Evolutionary conservation across 768 basidiomycete genomes (phyloP).

Genomic region (Naganishia onofrii): DNA sequence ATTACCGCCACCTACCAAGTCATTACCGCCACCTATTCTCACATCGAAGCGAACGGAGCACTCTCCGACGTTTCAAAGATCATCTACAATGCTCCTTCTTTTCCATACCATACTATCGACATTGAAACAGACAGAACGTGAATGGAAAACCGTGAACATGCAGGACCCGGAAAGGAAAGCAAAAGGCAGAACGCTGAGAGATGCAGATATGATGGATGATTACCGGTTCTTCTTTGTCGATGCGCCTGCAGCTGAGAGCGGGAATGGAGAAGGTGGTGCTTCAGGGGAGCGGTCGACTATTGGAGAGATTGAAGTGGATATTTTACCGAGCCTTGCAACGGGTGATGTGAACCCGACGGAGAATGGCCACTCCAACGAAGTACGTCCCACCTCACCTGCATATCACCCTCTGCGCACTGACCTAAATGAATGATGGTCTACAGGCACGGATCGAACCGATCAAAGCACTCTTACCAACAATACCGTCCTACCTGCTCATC

Average conservation of each 20-base stretch:
- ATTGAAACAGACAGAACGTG: conserved; percentile 24
- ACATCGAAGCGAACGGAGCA: conserved; percentile 26
- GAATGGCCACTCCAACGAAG: conserved; percentile 11
- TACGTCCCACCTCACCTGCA: not conserved
- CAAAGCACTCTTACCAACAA: conserved; percentile 41
- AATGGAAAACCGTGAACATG: conserved; percentile 29
- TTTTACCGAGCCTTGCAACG: conserved; percentile 11
- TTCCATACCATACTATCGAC: conserved; percentile 26
- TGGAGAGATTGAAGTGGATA: conserved; percentile 29
- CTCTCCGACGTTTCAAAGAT: conserved; percentile 30
- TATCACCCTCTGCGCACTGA: not conserved
- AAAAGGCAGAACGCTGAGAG: conserved; percentile 10
- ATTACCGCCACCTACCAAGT: too few relatives aligned
- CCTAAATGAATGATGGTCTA: not conserved
- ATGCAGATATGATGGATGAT: conserved; percentile 27
- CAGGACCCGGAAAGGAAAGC: conserved; percentile 3
- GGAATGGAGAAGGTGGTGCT: not conserved
- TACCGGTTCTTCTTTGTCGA: conserved; percentile 30
- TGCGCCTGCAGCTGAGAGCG: not conserved
- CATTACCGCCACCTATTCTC: conserved; percentile 8
- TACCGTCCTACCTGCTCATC: conserved; percentile 40
- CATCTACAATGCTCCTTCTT: conserved; percentile 28
- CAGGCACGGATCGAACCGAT: conserved; percentile 36
- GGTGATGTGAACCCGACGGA: conserved; percentile 13
- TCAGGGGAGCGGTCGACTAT: conserved; percentile 7